Evolutionary conservation across 208 protist species (phyloP).

Genomic region (Kentomonas sorsogonicus): DNA sequence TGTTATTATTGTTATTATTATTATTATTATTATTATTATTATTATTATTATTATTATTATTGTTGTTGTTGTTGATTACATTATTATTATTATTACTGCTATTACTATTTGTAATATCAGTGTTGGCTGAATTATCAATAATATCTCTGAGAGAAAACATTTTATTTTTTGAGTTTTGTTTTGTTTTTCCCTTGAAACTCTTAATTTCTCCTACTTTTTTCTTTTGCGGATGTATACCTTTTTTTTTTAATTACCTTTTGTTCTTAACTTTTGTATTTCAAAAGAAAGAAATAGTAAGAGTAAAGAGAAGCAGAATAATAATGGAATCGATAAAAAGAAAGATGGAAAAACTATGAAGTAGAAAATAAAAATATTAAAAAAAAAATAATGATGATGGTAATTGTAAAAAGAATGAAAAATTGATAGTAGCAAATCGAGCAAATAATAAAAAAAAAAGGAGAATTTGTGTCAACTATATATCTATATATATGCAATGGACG

Average conservation of each 20-base stretch:
- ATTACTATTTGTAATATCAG: not conserved
- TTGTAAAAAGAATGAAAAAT: too few relatives aligned
- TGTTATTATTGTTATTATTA: constrained; percentile 4
- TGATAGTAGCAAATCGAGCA: not conserved
- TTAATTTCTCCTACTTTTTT: too few relatives aligned
- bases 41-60: not conserved
- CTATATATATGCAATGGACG: not conserved
- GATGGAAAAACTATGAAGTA: not conserved
- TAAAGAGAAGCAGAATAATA: not conserved
- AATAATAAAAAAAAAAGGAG: constrained; percentile 7
- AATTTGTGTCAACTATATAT: constrained; percentile 6
- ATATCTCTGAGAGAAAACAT: constrained; percentile 6
- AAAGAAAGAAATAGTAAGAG: not conserved
- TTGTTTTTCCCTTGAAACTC: not conserved
- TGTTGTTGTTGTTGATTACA: constrained; percentile 2
- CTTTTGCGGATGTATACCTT: too few relatives aligned
- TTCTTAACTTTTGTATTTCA: too few relatives aligned
- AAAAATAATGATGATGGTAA: constrained; percentile 6
- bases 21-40: not conserved
- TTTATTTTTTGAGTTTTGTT: not conserved
- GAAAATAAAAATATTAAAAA: constrained; percentile 1
- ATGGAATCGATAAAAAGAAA: constrained; percentile 9
- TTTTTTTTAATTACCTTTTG: too few relatives aligned
- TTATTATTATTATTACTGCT: constrained; percentile 7
- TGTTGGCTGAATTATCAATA: not conserved